These are phyloP conservation scores for Leccinellum albellum DNA, from an alignment of 768 basidiomycete genomes.

Conservation along the genomic window DNA sequence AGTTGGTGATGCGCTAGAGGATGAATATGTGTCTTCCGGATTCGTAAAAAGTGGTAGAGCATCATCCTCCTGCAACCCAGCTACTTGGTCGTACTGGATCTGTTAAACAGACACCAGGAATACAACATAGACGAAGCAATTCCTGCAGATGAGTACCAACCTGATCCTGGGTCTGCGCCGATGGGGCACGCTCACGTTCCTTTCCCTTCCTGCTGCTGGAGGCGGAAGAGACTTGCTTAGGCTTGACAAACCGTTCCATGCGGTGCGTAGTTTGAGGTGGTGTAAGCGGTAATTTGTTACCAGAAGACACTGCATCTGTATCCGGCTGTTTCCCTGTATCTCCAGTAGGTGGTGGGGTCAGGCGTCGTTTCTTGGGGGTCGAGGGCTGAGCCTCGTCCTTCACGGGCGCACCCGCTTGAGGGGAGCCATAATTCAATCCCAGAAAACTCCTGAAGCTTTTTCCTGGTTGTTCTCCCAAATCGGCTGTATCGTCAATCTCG, in stretches of 20 bases:
- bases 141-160: slow-evolving; percentile 11
- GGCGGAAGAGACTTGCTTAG: neutral
- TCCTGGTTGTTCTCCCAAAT: slow-evolving; percentile 8
- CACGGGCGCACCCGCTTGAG: neutral
- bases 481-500: slow-evolving; percentile 20
- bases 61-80: slow-evolving; percentile 6
- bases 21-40: slow-evolving; percentile 10
- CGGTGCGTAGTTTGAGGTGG: slow-evolving; percentile 28
- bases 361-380: slow-evolving; percentile 23
- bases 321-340: neutral
- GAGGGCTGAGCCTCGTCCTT: slow-evolving; percentile 18
- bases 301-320: neutral
- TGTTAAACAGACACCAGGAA: neutral
- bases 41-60: slow-evolving; percentile 18
- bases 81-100: neutral
- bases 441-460: slow-evolving; percentile 22
- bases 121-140: neutral
- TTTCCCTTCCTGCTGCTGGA: slow-evolving; percentile 25
- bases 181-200: slow-evolving; percentile 15
- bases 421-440: slow-evolving; percentile 15
- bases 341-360: slow-evolving; percentile 1
- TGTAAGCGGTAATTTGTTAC: slow-evolving; percentile 14
- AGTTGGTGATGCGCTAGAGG: slow-evolving; percentile 20
- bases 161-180: slow-evolving; percentile 1
- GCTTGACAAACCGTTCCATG: neutral